Evolutionary conservation across 2,329 filamentous ascomycete species (phyloP).

Genomic region (Neobulgaria alba): DNA sequence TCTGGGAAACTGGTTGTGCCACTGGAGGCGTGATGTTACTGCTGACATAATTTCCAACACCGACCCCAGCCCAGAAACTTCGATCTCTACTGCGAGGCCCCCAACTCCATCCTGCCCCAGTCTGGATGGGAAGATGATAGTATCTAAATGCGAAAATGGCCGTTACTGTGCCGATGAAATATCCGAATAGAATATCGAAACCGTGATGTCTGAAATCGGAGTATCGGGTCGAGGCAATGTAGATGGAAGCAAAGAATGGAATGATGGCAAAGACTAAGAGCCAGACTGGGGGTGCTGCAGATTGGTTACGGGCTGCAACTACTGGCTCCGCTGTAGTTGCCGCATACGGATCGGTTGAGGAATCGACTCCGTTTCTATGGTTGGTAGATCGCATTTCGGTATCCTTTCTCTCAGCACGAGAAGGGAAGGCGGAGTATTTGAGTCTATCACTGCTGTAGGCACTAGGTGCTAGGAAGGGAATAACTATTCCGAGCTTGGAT

Average conservation of each 20-base stretch:
- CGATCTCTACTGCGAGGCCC: slow-evolving; percentile 63
- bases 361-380: neutral
- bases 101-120: slow-evolving; percentile 87
- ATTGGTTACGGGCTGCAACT: slow-evolving; percentile 57
- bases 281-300: slow-evolving; percentile 75
- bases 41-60: slow-evolving; percentile 3
- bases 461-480: slow-evolving; percentile 56
- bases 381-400: neutral
- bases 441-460: slow-evolving; percentile 39
- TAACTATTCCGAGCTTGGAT: slow-evolving; percentile 67
- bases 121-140: slow-evolving; percentile 73
- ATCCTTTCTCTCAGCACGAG: slow-evolving; percentile 40
- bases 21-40: neutral
- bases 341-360: neutral
- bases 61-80: slow-evolving; percentile 69
- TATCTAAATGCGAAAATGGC: slow-evolving; percentile 72
- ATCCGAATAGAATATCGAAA: slow-evolving; percentile 89
- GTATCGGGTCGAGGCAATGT: slow-evolving; percentile 78
- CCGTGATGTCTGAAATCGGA: slow-evolving; percentile 84
- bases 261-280: slow-evolving; percentile 61
- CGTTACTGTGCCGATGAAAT: slow-evolving; percentile 62
- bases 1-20: neutral
- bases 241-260: slow-evolving; percentile 67
- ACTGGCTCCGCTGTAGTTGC: slow-evolving; percentile 10
- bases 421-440: slow-evolving; percentile 63